Conservation (phyloP, 257 asterid genomes). For the Solanum dulcamara region DNA sequence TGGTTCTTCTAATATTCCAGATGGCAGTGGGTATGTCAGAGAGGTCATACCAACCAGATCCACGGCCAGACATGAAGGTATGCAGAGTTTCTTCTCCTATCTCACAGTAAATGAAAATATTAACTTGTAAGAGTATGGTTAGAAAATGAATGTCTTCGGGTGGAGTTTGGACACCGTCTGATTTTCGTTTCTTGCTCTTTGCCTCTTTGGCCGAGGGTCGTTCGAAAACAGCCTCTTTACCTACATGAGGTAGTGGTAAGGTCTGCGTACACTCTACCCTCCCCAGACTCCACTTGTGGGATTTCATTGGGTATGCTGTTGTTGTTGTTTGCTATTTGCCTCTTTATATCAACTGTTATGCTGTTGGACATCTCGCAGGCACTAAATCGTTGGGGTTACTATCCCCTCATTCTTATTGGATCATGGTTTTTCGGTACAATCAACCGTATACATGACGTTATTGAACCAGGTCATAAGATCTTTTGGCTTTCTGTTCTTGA, state of each 20-base stretch:
- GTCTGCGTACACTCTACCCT: no score
- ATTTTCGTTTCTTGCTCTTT: neutral
- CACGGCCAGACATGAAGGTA: conserved; percentile 81
- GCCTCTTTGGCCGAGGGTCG: no score
- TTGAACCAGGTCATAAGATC: conserved; percentile 78
- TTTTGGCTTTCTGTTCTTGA: conserved; percentile 98
- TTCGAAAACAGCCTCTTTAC: no score
- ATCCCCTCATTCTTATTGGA: conserved; percentile 91
- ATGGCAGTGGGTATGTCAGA: conserved; percentile 97
- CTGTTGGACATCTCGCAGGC: conserved; percentile 34
- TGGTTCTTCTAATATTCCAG: conserved; percentile 34
- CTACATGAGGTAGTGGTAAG: no score
- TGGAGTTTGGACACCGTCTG: neutral
- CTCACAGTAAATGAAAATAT: neutral
- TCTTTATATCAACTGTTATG: neutral
- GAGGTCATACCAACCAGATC: conserved; percentile 58
- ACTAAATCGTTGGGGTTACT: conserved; percentile 93
- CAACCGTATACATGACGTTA: conserved; percentile 88
- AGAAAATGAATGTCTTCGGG: neutral
- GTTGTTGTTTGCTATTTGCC: neutral
- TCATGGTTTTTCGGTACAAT: conserved; percentile 97
- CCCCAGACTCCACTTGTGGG: no score
- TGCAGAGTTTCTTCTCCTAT: neutral
- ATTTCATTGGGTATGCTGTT: no score
- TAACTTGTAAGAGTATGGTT: neutral